These are phyloP conservation scores for Penicillium sp. DNA, from an alignment of 2,329 filamentous ascomycete species.

Conservation along the genomic window DNA sequence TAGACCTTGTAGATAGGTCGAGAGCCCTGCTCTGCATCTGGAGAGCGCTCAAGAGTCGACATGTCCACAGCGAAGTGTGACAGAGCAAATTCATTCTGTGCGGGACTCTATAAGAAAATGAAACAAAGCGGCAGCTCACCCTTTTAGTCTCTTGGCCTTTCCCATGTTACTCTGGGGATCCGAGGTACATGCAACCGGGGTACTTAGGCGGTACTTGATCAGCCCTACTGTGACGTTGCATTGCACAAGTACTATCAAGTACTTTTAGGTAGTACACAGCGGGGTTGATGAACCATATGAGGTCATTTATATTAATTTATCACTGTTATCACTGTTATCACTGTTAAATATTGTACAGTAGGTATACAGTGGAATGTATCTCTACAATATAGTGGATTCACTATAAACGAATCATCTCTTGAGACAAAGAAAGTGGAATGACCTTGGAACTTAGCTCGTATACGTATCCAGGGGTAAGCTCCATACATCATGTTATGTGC, in stretches of 20 bases:
- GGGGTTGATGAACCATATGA: slow-evolving; percentile 1
- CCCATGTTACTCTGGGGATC: neutral
- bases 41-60: slow-evolving; percentile 4
- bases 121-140: neutral
- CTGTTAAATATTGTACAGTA: neutral
- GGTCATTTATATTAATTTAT: neutral
- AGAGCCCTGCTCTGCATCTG: slow-evolving; percentile 15
- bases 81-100: neutral
- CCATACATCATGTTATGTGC: neutral
- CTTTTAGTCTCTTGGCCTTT: neutral
- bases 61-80: slow-evolving; percentile 3
- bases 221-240: neutral
- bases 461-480: neutral
- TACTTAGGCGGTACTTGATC: slow-evolving; percentile 5
- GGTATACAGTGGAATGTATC: neutral
- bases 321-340: neutral
- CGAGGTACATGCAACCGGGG: neutral
- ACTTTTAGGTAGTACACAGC: neutral
- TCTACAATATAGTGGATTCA: neutral
- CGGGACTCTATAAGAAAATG: neutral
- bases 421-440: neutral
- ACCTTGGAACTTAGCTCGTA: neutral
- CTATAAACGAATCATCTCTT: neutral
- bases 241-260: neutral
- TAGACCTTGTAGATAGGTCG: slow-evolving; percentile 59